These are phyloP conservation scores for Didymellaceae sp. DNA, from an alignment of 2,329 filamentous ascomycete species.

Conservation along the genomic window DNA sequence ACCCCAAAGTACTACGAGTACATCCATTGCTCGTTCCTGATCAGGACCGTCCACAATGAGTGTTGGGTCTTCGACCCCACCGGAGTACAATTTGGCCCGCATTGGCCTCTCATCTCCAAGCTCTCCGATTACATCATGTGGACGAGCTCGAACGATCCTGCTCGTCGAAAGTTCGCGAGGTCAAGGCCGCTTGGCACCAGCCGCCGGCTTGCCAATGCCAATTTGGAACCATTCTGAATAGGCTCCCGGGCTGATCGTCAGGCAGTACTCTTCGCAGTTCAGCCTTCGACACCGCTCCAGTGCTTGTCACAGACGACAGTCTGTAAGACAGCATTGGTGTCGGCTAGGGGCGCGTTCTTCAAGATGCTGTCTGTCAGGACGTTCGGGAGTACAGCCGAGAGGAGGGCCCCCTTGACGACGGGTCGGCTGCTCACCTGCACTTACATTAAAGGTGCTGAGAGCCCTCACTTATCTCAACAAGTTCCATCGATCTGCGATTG, in stretches of 20 bases:
- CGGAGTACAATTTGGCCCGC: slow-evolving; percentile 22
- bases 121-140: not conserved
- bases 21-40: slow-evolving; percentile 12
- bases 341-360: not conserved
- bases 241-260: not conserved
- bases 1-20: not conserved
- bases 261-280: not conserved
- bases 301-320: slow-evolving; percentile 1
- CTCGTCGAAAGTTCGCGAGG: not conserved
- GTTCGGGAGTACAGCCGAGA: slow-evolving; percentile 11
- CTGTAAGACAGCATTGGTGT: not conserved
- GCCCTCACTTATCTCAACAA: slow-evolving; percentile 3
- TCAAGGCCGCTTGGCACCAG: not conserved
- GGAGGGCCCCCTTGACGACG: slow-evolving; percentile 17
- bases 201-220: not conserved
- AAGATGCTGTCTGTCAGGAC: not conserved
- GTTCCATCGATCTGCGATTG: not conserved
- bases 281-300: not conserved
- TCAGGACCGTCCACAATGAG: not conserved
- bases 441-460: slow-evolving; percentile 13
- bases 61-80: slow-evolving; percentile 25
- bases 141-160: not conserved
- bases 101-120: slow-evolving; percentile 20
- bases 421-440: slow-evolving; percentile 10
- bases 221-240: not conserved